Percentiles rank a stretch among this genome's conserved stretches.
Evolutionary conservation across 23 red algal genomes (phyloP).

Genomic region (Cyanidiococcus yangmingshanensis): DNA sequence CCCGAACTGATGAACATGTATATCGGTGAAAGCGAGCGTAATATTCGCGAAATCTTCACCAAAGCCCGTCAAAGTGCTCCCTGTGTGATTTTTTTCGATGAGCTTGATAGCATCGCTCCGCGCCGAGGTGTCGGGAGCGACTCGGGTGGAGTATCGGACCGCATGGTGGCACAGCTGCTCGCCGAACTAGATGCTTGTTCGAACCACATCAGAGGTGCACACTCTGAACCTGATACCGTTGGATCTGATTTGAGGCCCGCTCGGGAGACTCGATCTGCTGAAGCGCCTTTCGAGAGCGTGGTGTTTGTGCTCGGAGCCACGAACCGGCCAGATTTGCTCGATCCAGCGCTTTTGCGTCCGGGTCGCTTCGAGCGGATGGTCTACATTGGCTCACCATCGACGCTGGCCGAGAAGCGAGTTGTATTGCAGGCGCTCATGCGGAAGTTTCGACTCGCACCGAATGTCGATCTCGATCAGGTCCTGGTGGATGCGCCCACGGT

Average conservation of each 20-base stretch:
- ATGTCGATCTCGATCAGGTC: constrained; percentile 19
- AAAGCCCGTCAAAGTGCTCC: constrained; percentile 15
- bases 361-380: constrained; percentile 27
- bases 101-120: constrained; percentile 28
- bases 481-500: neutral
- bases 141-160: constrained; percentile 24
- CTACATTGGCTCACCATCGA: constrained; percentile 14
- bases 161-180: constrained; percentile 26
- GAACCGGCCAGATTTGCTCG: constrained; percentile 28
- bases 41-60: constrained; percentile 24
- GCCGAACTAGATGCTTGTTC: constrained; percentile 24
- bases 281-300: neutral
- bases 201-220: neutral
- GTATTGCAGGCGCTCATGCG: constrained; percentile 5
- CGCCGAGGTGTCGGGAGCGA: constrained; percentile 21
- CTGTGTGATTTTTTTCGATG: constrained; percentile 34
- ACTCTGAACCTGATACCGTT: neutral
- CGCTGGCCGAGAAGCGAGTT: neutral
- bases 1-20: constrained; percentile 38
- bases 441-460: constrained; percentile 12
- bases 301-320: constrained; percentile 30
- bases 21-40: constrained; percentile 32
- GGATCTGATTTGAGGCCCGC: neutral
- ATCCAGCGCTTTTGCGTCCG: constrained; percentile 25
- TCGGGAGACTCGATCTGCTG: neutral